Conservation (phyloP, 2,329 filamentous ascomycete genomes). For the Trichoderma endophyticum region DNA sequence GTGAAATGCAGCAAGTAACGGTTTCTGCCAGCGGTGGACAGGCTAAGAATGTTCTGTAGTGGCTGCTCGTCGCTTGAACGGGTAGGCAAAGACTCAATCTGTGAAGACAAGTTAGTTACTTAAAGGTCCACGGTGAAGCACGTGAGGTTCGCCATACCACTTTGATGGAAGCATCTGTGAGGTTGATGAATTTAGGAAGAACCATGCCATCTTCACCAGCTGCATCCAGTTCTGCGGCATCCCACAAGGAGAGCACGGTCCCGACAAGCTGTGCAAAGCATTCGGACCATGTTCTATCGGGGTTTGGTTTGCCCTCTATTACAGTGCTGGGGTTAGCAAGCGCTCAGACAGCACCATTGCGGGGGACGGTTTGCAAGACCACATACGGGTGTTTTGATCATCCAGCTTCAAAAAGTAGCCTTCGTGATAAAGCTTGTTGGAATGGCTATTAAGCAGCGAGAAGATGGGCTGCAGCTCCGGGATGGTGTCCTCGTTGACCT, state of each 20-base stretch:
- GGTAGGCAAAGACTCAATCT: slow-evolving; percentile 89
- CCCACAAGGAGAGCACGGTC: slow-evolving; percentile 92
- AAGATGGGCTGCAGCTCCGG: slow-evolving; percentile 95
- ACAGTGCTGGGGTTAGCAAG: slow-evolving; percentile 12
- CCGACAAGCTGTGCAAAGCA: slow-evolving; percentile 96
- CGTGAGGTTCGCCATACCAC: slow-evolving; percentile 62
- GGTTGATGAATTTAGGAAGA: slow-evolving; percentile 87
- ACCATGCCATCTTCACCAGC: slow-evolving; percentile 83
- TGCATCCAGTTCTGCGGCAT: slow-evolving; percentile 84
- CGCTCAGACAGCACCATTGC: neutral
- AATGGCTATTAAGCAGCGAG: slow-evolving; percentile 88
- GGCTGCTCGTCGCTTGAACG: slow-evolving; percentile 72
- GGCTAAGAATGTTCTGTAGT: slow-evolving; percentile 89
- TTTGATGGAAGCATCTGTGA: slow-evolving; percentile 96
- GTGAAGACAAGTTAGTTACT: neutral
- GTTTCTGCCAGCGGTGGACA: slow-evolving; percentile 94
- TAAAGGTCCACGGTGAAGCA: neutral
- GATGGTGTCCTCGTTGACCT: slow-evolving; percentile 78
- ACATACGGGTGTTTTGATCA: slow-evolving; percentile 84
- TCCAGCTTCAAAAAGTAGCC: slow-evolving; percentile 97
- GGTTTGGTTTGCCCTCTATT: slow-evolving; percentile 78
- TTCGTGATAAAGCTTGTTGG: slow-evolving; percentile 95
- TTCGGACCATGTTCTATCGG: slow-evolving; percentile 88
- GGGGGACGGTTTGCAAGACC: neutral
- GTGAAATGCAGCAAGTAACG: slow-evolving; percentile 96